Evolutionary conservation across 345 rosid species (phyloP).

Genomic region (Iberis pinnata): DNA sequence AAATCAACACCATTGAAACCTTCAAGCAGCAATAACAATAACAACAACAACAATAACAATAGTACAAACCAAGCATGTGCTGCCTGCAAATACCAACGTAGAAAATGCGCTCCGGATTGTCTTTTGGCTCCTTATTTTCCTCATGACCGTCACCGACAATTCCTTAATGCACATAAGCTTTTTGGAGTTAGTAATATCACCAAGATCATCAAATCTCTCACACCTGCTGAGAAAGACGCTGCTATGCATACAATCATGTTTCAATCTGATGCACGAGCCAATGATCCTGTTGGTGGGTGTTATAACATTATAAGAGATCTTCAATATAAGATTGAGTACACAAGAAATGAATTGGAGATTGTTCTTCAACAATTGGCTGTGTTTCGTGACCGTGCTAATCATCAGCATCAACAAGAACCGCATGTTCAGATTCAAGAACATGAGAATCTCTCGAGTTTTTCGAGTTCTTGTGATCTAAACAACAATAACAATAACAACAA

Average conservation of each 20-base stretch:
- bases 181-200: conserved; percentile 89
- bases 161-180: conserved; percentile 88
- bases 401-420: conserved; percentile 25
- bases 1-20: conserved; percentile 30
- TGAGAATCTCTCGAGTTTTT: conserved; percentile 26
- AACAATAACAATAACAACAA: conserved; percentile 13
- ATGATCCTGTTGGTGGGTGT: conserved; percentile 83
- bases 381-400: conserved; percentile 38
- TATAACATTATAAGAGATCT: conserved; percentile 55
- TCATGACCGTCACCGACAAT: conserved; percentile 68
- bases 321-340: conserved; percentile 58
- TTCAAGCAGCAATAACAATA: conserved; percentile 25
- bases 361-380: conserved; percentile 68
- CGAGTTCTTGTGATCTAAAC: conserved; percentile 29
- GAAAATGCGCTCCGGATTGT: conserved; percentile 89
- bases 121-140: conserved; percentile 96
- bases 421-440: conserved; percentile 35
- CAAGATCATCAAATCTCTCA: conserved; percentile 64
- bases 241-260: conserved; percentile 83
- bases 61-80: conserved; percentile 79
- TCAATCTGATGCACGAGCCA: conserved; percentile 83
- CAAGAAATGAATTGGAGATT: conserved; percentile 61
- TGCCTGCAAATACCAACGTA: conserved; percentile 94
- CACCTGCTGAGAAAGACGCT: conserved; percentile 51
- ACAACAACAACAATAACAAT: conserved; percentile 21